These are phyloP conservation scores for Saccharomyces pastorianus DNA, from an alignment of 1,139 yeast species.

Conservation along the genomic window DNA sequence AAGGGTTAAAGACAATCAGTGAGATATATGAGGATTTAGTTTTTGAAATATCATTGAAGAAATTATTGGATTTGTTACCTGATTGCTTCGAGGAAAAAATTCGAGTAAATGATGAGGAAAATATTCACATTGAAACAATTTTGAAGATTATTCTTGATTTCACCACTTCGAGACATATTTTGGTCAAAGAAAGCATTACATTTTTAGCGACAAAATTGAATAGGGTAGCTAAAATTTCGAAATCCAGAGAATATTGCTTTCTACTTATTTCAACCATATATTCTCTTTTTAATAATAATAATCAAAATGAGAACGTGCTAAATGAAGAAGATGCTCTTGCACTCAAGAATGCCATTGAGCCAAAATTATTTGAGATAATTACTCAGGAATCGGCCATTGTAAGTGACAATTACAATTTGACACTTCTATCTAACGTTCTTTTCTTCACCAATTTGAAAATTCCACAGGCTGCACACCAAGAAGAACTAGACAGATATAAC, in stretches of 20 bases:
- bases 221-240: conserved; percentile 10
- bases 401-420: conserved; percentile 25
- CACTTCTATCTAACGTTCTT: conserved; percentile 21
- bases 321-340: conserved; percentile 11
- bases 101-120: conserved; percentile 20
- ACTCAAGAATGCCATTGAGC: conserved; percentile 18
- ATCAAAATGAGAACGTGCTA: conserved; percentile 13
- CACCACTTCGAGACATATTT: conserved; percentile 28
- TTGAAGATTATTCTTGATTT: conserved; percentile 38
- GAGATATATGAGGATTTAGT: conserved; percentile 39
- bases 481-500: conserved; percentile 15
- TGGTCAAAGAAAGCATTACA: conserved; percentile 27
- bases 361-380: conserved; percentile 14
- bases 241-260: conserved; percentile 24
- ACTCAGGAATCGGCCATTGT: conserved; percentile 10
- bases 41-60: conserved; percentile 53
- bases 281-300: conserved; percentile 25
- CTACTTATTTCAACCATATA: conserved; percentile 25
- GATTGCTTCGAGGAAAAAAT: conserved; percentile 30
- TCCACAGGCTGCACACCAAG: conserved; percentile 11
- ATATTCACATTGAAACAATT: conserved; percentile 32
- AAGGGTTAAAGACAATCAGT: conserved; percentile 45
- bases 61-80: conserved; percentile 47
- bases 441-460: conserved; percentile 20
- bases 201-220: conserved; percentile 19